These are phyloP conservation scores for Colletotrichum tropicale DNA, from an alignment of 2,329 filamentous ascomycete species.

Conservation along the genomic window DNA sequence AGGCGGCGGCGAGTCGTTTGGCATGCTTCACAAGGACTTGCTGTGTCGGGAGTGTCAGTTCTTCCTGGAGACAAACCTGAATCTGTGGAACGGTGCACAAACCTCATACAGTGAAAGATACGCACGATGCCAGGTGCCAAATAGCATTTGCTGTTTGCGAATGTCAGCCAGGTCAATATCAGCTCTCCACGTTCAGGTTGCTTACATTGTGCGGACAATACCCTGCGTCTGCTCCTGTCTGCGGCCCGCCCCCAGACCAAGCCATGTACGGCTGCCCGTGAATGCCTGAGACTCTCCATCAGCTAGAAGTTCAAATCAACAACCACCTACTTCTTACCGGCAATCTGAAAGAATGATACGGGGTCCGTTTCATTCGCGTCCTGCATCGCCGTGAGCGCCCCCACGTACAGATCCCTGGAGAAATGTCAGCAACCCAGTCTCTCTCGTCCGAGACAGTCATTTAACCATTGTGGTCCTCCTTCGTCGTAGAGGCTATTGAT, in stretches of 20 bases:
- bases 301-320: background rate
- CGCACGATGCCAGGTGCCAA: constrained; percentile 24
- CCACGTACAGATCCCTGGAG: constrained; percentile 55
- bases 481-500: constrained; percentile 49
- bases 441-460: constrained; percentile 34
- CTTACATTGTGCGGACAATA: constrained; percentile 23
- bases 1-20: constrained; percentile 23
- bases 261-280: constrained; percentile 64
- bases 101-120: constrained; percentile 31
- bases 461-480: constrained; percentile 50
- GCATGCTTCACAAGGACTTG: constrained; percentile 28
- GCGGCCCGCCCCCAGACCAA: constrained; percentile 42
- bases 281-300: constrained; percentile 47
- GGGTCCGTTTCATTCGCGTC: constrained; percentile 48
- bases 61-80: background rate
- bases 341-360: constrained; percentile 66
- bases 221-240: constrained; percentile 9
- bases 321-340: constrained; percentile 45
- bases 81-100: constrained; percentile 22
- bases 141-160: constrained; percentile 38
- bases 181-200: background rate
- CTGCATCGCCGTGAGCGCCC: constrained; percentile 62
- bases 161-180: constrained; percentile 37
- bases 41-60: constrained; percentile 8
- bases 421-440: background rate